A percentile compares a stretch with the other conserved stretches of the same genome.
These are phyloP conservation scores for Paraurostyla sp. DNA, from an alignment of 73 alveolate genomes.

Conservation along the genomic window DNA sequence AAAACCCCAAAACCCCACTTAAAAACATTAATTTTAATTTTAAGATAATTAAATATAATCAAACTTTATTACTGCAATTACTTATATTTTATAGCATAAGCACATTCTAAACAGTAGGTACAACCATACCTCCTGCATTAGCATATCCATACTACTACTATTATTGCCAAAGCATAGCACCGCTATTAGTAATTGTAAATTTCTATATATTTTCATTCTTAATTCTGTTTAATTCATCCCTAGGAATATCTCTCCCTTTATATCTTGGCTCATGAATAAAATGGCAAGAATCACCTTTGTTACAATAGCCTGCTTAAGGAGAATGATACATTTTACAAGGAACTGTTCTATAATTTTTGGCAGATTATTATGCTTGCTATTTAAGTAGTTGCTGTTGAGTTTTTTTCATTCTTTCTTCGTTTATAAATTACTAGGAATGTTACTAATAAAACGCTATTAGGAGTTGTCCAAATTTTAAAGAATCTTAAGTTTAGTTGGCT, in stretches of 20 bases:
- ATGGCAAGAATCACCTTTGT: conserved; percentile 55
- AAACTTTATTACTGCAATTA: background rate
- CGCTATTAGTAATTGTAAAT: background rate
- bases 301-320: conserved; percentile 52
- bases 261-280: conserved; percentile 48
- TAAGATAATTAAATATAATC: too few species aligned
- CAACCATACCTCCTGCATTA: conserved; percentile 11
- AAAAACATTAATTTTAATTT: too few species aligned
- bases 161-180: conserved; percentile 28
- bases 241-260: conserved; percentile 60
- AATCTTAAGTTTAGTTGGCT: background rate
- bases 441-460: conserved; percentile 17
- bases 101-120: conserved; percentile 11
- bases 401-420: conserved; percentile 3
- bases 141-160: conserved; percentile 1
- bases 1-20: too few species aligned
- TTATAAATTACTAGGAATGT: background rate
- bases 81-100: conserved; percentile 23
- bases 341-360: conserved; percentile 25
- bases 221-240: conserved; percentile 34
- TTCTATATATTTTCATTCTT: background rate
- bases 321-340: conserved; percentile 54
- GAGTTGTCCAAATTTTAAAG: background rate
- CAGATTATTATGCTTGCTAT: background rate
- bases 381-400: background rate